Evolutionary conservation across 495 filamentous ascomycete species (phyloP).

Genomic region (Podospora comata): DNA sequence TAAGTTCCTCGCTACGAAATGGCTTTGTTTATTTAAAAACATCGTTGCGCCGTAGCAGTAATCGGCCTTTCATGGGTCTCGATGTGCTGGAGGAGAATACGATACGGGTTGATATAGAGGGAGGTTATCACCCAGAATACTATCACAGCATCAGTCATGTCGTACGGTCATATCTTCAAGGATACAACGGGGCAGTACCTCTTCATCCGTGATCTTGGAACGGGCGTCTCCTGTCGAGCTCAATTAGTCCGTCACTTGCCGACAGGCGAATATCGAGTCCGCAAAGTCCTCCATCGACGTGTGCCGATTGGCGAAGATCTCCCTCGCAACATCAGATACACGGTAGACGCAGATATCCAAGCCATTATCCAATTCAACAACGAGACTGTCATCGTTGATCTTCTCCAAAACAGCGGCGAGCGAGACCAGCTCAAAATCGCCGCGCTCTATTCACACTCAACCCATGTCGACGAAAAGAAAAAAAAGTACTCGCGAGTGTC

Average conservation of each 20-base stretch:
- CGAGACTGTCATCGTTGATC: not conserved
- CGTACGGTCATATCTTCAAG: conserved; percentile 3
- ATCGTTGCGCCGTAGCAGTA: not conserved
- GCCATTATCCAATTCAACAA: not conserved
- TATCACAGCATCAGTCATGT: not conserved
- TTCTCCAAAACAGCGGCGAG: not conserved
- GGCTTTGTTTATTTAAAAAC: no score
- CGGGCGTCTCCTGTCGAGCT: not conserved
- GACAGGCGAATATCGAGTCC: not conserved
- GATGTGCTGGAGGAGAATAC: not conserved
- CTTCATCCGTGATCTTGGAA: not conserved
- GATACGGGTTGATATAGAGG: not conserved
- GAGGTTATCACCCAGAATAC: not conserved
- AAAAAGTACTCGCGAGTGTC: conserved; percentile 1
- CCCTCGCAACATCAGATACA: not conserved
- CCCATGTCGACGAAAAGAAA: not conserved
- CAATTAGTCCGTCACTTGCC: conserved; percentile 8
- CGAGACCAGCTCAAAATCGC: not conserved
- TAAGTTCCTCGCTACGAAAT: no score
- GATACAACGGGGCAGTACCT: conserved; percentile 1
- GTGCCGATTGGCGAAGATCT: not conserved
- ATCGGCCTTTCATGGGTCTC: not conserved
- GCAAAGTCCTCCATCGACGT: conserved; percentile 8
- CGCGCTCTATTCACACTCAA: not conserved
- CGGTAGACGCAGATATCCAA: not conserved